Evolutionary conservation across 306 rosid genomes (phyloP).

Genomic region (Amphicarpaea edgeworthii): DNA sequence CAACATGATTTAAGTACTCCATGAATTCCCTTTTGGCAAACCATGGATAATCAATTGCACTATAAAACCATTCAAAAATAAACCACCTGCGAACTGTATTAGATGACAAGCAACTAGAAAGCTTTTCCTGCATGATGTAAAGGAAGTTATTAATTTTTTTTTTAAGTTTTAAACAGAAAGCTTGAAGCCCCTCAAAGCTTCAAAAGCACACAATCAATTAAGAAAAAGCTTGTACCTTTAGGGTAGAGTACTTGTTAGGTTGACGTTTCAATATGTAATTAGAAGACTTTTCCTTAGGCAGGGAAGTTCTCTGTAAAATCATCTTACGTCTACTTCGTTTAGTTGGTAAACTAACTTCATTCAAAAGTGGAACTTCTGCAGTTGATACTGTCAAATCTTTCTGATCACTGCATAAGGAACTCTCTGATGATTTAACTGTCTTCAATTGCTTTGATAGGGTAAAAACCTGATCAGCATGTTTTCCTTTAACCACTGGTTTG

Average conservation of each 20-base stretch:
- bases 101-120: conserved; percentile 78
- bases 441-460: conserved; percentile 61
- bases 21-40: conserved; percentile 89
- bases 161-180: not conserved
- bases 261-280: conserved; percentile 55
- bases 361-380: conserved; percentile 55
- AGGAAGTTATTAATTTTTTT: not conserved
- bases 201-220: not conserved
- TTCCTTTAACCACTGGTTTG: conserved; percentile 64
- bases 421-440: conserved; percentile 58
- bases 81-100: conserved; percentile 77
- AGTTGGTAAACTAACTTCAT: conserved; percentile 55
- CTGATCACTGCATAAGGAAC: conserved; percentile 57
- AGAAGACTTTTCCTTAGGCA: conserved; percentile 56
- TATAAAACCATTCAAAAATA: conserved; percentile 93
- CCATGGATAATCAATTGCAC: conserved; percentile 97
- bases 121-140: conserved; percentile 70
- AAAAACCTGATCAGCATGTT: conserved; percentile 53
- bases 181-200: conserved; percentile 33
- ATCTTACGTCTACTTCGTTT: conserved; percentile 73
- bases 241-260: conserved; percentile 53
- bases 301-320: conserved; percentile 52
- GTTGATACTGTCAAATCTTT: conserved; percentile 54
- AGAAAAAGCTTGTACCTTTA: conserved; percentile 54
- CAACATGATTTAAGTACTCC: conserved; percentile 96